Base-by-base conservation (phyloP, 345 rosid species). In the Stellera chamaejasme region DNA sequence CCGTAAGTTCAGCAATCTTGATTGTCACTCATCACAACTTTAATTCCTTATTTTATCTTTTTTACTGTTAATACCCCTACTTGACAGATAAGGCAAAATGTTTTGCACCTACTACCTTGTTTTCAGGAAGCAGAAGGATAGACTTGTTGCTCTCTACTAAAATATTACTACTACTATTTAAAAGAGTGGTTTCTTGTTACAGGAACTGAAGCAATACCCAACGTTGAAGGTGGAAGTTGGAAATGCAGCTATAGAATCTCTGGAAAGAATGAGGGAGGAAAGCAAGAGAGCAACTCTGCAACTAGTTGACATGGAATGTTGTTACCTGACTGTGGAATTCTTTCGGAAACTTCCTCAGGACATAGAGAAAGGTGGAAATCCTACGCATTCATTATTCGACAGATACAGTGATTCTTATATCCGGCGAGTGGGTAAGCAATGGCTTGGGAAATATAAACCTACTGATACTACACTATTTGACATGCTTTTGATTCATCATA, bases 261-360 rank as follows among this genome's bases (percentile, higher is more conserved):
- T 92, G 58, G 98, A 92, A 26, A 79, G 95, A 65, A 86, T 86
- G 96, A 92, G 80, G 69, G 93, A 86, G 13, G 95, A 92, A 55
- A 92, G 98, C 82, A 92, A 70, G 75, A 81, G 61, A 78, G 95
- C 93, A 60, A 85, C 93, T 45, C 66, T 88, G 55, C 90, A 77
- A 76, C 82, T 88, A 36, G 96, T 92, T 7, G 98, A 88, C 67
- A 88, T 92, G 98, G 98, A 92, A 62, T 86, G 81, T 44, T 63
- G 88, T 70, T 92, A 92, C 82, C 65, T 88, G 69, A 92, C 98
- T 0, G 96, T 92, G 10, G 98, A 88, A 52, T 92, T 88, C 74
- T 92, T 92, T 76, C 76, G 95, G 59, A 92, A 88, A 74, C 98
- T 92, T 73, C 98, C 96, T 55, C 96, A 88, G 65, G 96, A 92